phyloP scores from a whole-genome alignment of 352 stramenopile genomes.

The Aphanomyces astaci region DNA sequence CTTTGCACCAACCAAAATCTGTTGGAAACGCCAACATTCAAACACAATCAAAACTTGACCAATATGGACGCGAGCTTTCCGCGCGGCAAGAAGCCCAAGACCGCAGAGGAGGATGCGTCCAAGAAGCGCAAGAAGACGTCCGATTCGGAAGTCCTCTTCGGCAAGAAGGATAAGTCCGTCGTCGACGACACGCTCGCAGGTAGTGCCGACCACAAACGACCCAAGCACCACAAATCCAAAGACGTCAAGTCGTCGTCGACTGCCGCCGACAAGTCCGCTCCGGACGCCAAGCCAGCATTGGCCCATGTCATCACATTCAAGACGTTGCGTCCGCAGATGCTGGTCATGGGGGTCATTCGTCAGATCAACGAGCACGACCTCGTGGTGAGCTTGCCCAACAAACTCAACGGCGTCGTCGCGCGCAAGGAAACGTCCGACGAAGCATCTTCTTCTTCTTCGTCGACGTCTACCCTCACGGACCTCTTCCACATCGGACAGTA shows the following conservation, averaged over 20 bases:
- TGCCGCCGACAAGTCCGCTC: neutral
- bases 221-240: constrained; percentile 8
- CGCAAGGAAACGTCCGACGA: constrained; percentile 73
- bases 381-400: constrained; percentile 88
- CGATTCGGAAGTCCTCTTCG: constrained; percentile 61
- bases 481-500: constrained; percentile 78
- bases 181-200: constrained; percentile 25
- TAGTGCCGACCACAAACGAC: neutral
- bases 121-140: constrained; percentile 23
- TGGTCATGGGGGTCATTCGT: constrained; percentile 81
- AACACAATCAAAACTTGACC: constrained; percentile 7
- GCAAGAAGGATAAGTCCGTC: constrained; percentile 52
- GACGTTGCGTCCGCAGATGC: constrained; percentile 29
- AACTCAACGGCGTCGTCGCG: constrained; percentile 88
- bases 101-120: constrained; percentile 24
- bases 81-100: constrained; percentile 38
- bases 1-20: constrained; percentile 22
- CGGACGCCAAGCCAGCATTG: constrained; percentile 1
- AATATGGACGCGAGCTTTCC: constrained; percentile 24
- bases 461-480: constrained; percentile 40
- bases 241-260: constrained; percentile 2
- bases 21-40: constrained; percentile 2
- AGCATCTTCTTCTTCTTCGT: no score
- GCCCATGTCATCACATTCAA: constrained; percentile 54
- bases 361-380: constrained; percentile 83